Conservation (phyloP, 2,329 filamentous ascomycete species). For the Claviceps digitariae region DNA sequence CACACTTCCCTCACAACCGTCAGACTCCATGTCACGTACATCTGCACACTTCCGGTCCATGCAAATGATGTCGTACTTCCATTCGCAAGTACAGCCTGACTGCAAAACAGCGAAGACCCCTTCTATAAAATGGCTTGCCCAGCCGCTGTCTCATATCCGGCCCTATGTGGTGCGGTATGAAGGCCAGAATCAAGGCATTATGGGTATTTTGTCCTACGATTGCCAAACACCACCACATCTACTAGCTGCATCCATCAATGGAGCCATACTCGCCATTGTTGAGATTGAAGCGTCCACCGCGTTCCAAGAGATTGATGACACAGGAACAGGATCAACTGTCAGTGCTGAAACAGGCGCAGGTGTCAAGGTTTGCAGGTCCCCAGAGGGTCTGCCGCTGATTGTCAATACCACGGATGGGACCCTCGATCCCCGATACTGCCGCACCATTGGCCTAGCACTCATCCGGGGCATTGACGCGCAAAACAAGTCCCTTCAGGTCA, state of each 20-base stretch:
- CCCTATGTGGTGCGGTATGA: conserved; percentile 52
- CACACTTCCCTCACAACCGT: conserved; percentile 44
- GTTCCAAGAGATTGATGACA: conserved; percentile 24
- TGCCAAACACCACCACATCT: conserved; percentile 46
- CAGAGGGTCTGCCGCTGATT: conserved; percentile 50
- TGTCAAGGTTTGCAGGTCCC: conserved; percentile 12
- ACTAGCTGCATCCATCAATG: conserved; percentile 53
- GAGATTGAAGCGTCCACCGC: conserved; percentile 41
- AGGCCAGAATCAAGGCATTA: conserved; percentile 35
- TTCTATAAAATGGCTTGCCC: conserved; percentile 32
- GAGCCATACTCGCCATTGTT: conserved; percentile 55
- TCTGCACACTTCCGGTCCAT: conserved; percentile 55
- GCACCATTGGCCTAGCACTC: conserved; percentile 50
- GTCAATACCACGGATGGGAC: conserved; percentile 36
- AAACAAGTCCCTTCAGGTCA: conserved; percentile 42
- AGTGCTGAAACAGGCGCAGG: conserved; percentile 1
- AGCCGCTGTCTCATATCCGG: conserved; percentile 39
- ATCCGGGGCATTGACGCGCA: conserved; percentile 53
- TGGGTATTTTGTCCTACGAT: conserved; percentile 56
- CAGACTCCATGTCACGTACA: conserved; percentile 43
- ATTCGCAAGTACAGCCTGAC: conserved; percentile 21
- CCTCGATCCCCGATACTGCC: conserved; percentile 46
- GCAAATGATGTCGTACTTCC: conserved; percentile 73
- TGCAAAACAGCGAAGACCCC: background rate
- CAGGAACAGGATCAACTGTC: background rate